Evolutionary conservation across 176 grass and related monocot species (phyloP).

Genomic region (Raddia guianensis): DNA sequence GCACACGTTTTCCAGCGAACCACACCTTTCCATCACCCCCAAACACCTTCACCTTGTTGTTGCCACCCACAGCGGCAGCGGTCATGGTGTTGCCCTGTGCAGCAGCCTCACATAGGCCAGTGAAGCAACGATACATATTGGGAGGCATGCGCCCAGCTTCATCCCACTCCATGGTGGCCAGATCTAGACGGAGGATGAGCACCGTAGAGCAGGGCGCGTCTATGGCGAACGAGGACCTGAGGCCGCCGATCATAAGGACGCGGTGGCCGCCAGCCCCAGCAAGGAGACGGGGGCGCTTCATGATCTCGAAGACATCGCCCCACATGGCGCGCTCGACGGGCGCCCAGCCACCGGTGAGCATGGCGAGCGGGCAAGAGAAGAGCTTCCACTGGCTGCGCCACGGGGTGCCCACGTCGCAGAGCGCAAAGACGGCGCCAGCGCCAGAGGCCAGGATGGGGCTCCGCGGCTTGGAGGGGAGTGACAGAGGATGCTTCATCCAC

Average conservation of each 20-base stretch:
- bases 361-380: conserved; percentile 78
- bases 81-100: conserved; percentile 36
- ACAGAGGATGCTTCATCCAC: conserved; percentile 93
- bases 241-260: conserved; percentile 90
- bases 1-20: conserved; percentile 88
- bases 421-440: conserved; percentile 69
- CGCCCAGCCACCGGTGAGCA: conserved; percentile 74
- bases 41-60: conserved; percentile 99
- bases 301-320: conserved; percentile 90
- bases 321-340: conserved; percentile 65
- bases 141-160: conserved; percentile 91
- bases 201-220: conserved; percentile 95
- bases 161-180: conserved; percentile 94
- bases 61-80: conserved; percentile 37
- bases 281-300: conserved; percentile 90
- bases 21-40: conserved; percentile 95
- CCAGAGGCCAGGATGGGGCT: conserved; percentile 79
- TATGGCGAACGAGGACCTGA: conserved; percentile 74
- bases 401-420: conserved; percentile 87
- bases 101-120: conserved; percentile 60
- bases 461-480: conserved; percentile 88
- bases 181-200: conserved; percentile 87
- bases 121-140: conserved; percentile 90
- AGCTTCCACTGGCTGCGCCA: conserved; percentile 99
- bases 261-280: conserved; percentile 64